Evolutionary conservation across 495 filamentous ascomycete genomes (phyloP), one percentile per base, ranked within the genome.

Genomic region (Penicillium robsamsonii): DNA sequence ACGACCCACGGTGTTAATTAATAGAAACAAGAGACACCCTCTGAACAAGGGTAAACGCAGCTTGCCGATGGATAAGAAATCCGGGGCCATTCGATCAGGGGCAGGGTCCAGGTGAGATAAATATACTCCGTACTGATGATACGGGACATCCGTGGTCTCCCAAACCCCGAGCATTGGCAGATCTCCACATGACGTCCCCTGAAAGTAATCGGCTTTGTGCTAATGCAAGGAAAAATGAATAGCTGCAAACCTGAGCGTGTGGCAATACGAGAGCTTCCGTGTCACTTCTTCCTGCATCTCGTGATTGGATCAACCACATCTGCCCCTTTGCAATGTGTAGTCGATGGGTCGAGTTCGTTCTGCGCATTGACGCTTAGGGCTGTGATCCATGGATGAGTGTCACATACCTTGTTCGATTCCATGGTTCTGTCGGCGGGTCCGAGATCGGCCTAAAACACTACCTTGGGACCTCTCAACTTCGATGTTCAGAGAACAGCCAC

Each of bases 201-300:
- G 57, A 51, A 27, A 24, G 46, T 56, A 50, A 44, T 50, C 45
- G 37, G 37, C 37, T 10, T 47, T 20, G 49, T 44, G 40, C 51
- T 57, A 31, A 64, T 64, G 66, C 66, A 69, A 69, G 66, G 66
- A 62, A 60, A 62, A 63, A 56, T 40, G 30, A 58, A 56, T 56
- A 61, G 56, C 58, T 38, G 51, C 54, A 49, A 62, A 55, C 37
- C 54, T 35, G 44, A 55, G 22, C 31, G 40, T 56, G 66, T 69
- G 66, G 66, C 66, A 67, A 69, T 64, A 59, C 37, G 48, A 27
- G 25, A 50, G 31, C 51, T 59, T 45, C 53, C 46, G 49, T 59
- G 46, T 56, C 46, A 59, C 25, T 48, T 58, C 30, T 40, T 41
- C 25, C 49, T 53, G 50, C 55, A 42, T 49, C 45, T 45, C 17